Evolutionary conservation across 148 eudicot species (phyloP).

Genomic region (Heliamphora exappendiculata): DNA sequence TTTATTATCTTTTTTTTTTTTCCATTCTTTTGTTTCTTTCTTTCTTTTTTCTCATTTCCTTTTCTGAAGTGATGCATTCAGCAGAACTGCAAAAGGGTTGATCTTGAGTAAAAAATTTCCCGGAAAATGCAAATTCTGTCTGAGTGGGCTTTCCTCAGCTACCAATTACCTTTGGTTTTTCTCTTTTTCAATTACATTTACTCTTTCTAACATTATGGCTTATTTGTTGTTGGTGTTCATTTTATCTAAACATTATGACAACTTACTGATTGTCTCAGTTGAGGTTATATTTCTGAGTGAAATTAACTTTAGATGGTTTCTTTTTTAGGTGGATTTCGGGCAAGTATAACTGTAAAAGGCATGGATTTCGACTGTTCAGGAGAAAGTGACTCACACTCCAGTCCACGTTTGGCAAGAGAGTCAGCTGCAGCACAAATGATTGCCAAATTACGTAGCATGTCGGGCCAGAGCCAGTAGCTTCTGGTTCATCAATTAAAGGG

Average conservation of each 20-base stretch:
- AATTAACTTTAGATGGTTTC: background rate
- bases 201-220: background rate
- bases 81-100: background rate
- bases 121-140: background rate
- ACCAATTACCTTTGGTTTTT: background rate
- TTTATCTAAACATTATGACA: background rate
- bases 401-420: constrained; percentile 44
- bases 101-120: background rate
- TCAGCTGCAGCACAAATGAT: constrained; percentile 44
- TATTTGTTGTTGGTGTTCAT: background rate
- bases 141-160: background rate
- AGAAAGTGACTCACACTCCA: constrained; percentile 17
- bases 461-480: constrained; percentile 12
- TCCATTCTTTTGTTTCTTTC: background rate
- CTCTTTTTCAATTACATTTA: background rate
- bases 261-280: background rate
- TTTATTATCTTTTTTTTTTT: background rate
- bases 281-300: background rate
- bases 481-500: background rate
- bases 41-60: background rate
- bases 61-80: background rate
- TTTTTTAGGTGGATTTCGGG: constrained; percentile 37
- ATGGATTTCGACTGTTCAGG: constrained; percentile 35
- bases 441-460: constrained; percentile 31
- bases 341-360: constrained; percentile 38